Evolutionary conservation across 352 stramenopile genomes (phyloP).

Genomic region (Phytophthora foliorum): DNA sequence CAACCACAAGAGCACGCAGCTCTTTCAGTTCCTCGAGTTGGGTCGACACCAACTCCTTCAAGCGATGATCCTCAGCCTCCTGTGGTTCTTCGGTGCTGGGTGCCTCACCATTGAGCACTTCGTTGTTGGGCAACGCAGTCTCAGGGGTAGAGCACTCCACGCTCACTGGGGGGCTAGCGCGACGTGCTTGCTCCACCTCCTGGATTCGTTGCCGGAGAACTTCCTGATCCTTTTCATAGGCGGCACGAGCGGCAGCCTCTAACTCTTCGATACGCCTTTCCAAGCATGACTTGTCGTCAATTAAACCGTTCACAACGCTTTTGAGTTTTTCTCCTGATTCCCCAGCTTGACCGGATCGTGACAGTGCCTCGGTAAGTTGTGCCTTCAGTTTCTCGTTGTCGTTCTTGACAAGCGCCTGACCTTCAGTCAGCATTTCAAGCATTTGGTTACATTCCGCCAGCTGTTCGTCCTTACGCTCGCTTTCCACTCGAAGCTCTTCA

Average conservation of each 20-base stretch:
- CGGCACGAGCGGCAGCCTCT: slow-evolving; percentile 35
- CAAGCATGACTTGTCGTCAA: slow-evolving; percentile 28
- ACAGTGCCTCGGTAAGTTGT: slow-evolving; percentile 35
- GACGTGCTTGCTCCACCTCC: slow-evolving; percentile 41
- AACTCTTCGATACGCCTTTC: slow-evolving; percentile 34
- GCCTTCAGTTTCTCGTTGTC: slow-evolving; percentile 49
- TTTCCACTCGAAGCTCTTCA: slow-evolving; percentile 40
- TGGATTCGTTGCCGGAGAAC: slow-evolving; percentile 38
- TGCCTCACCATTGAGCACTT: background rate
- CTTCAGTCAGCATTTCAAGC: slow-evolving; percentile 46
- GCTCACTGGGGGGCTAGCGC: slow-evolving; percentile 18
- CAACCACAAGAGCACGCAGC: slow-evolving; percentile 42
- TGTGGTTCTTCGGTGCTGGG: slow-evolving; percentile 7
- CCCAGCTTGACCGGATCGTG: slow-evolving; percentile 6
- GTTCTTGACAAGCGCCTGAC: slow-evolving; percentile 38
- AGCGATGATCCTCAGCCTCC: slow-evolving; percentile 23
- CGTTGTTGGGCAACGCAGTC: slow-evolving; percentile 11
- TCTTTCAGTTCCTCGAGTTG: slow-evolving; percentile 48
- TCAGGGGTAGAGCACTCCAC: slow-evolving; percentile 6
- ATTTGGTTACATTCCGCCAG: slow-evolving; percentile 52
- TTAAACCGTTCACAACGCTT: slow-evolving; percentile 15
- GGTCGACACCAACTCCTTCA: slow-evolving; percentile 37
- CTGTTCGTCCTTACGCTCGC: slow-evolving; percentile 45
- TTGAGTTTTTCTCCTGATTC: slow-evolving; percentile 14
- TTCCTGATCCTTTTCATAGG: slow-evolving; percentile 44